These are phyloP conservation scores for Colletotrichum sp. DNA, from an alignment of 2,329 filamentous ascomycete species.

Conservation along the genomic window DNA sequence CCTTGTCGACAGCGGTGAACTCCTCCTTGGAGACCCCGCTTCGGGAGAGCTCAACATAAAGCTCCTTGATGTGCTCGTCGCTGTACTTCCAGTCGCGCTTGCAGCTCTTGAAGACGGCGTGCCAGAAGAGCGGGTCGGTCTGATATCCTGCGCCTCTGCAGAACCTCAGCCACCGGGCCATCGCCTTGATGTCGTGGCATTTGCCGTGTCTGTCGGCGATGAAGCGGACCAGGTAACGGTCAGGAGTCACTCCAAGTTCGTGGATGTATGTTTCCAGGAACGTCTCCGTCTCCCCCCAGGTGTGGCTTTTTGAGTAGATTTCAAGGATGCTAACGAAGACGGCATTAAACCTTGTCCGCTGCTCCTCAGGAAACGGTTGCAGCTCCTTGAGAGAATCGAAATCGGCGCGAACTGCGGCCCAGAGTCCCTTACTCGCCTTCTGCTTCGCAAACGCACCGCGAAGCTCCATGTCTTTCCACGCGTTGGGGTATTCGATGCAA, in stretches of 20 bases:
- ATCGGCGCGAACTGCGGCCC: constrained; percentile 38
- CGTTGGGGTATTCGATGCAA: background rate
- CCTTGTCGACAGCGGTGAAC: constrained; percentile 17
- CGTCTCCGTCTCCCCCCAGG: constrained; percentile 40
- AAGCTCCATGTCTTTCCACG: constrained; percentile 20
- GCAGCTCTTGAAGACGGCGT: constrained; percentile 42
- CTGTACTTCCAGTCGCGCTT: constrained; percentile 39
- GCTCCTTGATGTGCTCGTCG: constrained; percentile 35
- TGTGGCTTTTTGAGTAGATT: constrained; percentile 40
- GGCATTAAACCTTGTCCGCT: constrained; percentile 26
- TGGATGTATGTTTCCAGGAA: constrained; percentile 41
- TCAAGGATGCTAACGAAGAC: constrained; percentile 44
- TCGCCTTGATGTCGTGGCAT: constrained; percentile 38
- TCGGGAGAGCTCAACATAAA: constrained; percentile 34
- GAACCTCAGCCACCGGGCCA: constrained; percentile 44
- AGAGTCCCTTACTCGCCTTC: constrained; percentile 43
- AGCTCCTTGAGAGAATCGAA: constrained; percentile 34
- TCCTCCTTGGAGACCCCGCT: constrained; percentile 26
- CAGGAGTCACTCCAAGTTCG: constrained; percentile 37
- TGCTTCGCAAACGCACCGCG: constrained; percentile 38
- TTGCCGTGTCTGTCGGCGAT: constrained; percentile 47
- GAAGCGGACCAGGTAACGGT: constrained; percentile 41
- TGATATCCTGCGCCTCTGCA: constrained; percentile 39
- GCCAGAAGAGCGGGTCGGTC: constrained; percentile 40
- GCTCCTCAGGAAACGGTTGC: background rate